phyloP scores from a whole-genome alignment of 768 basidiomycete genomes.

The Termitomyces sp. region DNA sequence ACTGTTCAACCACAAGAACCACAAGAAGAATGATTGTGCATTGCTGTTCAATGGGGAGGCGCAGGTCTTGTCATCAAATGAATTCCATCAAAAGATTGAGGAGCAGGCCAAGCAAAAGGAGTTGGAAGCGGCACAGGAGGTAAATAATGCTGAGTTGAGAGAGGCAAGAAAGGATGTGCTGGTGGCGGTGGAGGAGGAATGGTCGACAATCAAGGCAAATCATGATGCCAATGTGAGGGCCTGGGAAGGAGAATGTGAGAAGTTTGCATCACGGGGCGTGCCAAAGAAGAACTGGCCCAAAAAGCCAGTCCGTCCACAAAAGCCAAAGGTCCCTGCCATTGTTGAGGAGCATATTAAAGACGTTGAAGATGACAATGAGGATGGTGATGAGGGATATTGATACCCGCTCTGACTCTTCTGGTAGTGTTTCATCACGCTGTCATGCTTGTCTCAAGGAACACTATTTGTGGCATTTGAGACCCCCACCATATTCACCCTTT shows the following conservation, averaged over 20 bases:
- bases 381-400: constrained; percentile 7
- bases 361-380: constrained; percentile 2
- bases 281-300: constrained; percentile 15
- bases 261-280: constrained; percentile 6
- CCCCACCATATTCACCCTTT: background rate
- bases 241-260: constrained; percentile 15
- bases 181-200: constrained; percentile 10
- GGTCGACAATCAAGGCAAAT: constrained; percentile 12
- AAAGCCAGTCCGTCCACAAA: constrained; percentile 12
- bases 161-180: constrained; percentile 2
- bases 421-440: constrained; percentile 1
- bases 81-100: background rate
- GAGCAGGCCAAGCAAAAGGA: background rate
- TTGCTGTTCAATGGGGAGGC: background rate
- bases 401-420: background rate
- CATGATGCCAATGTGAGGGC: constrained; percentile 9
- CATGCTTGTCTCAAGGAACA: constrained; percentile 11
- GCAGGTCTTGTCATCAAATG: background rate
- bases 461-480: background rate
- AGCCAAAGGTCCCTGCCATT: constrained; percentile 11
- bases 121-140: background rate
- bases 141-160: background rate
- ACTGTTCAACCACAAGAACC: background rate
- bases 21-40: background rate
- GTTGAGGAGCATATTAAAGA: background rate